These are phyloP conservation scores for Colletotrichum sansevieriae DNA, from an alignment of 2,329 filamentous ascomycete genomes.

Conservation along the genomic window DNA sequence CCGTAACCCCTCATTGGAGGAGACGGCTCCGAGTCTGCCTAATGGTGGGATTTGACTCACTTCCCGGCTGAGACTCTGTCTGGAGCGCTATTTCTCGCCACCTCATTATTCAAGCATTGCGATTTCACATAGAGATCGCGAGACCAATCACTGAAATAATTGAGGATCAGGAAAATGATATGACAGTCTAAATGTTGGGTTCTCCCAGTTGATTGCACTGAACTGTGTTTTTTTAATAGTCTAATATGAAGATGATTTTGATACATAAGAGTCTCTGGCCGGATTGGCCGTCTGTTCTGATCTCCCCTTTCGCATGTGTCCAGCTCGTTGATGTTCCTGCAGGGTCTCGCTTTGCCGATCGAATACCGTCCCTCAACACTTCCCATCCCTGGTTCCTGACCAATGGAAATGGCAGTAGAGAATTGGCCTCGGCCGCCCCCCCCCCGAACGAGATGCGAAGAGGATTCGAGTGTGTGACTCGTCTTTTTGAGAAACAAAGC, in stretches of 20 bases:
- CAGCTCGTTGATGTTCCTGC: slow-evolving; percentile 35
- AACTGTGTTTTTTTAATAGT: too few relatives aligned
- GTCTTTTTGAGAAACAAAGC: slow-evolving; percentile 3
- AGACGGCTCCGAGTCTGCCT: slow-evolving; percentile 25
- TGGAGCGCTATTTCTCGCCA: slow-evolving; percentile 14
- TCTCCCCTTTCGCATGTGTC: slow-evolving; percentile 10
- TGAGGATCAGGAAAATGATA: too few relatives aligned
- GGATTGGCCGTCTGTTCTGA: neutral
- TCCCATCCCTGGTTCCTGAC: slow-evolving; percentile 27
- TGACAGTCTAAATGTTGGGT: too few relatives aligned
- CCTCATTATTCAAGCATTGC: slow-evolving; percentile 1
- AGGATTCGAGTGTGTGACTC: neutral
- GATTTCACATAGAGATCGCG: neutral
- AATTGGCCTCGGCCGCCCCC: slow-evolving; percentile 8
- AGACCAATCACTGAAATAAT: too few relatives aligned
- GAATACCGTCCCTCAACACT: slow-evolving; percentile 16
- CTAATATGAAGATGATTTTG: neutral
- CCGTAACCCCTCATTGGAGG: neutral
- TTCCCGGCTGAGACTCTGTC: slow-evolving; percentile 6
- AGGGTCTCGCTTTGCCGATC: slow-evolving; percentile 20
- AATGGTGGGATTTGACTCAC: slow-evolving; percentile 28
- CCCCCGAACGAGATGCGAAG: slow-evolving; percentile 25
- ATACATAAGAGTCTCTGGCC: slow-evolving; percentile 1
- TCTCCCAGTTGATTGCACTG: neutral
- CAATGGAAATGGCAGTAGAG: slow-evolving; percentile 4